Percentiles rank a stretch among this genome's conserved stretches.
Evolutionary conservation across 2,329 filamentous ascomycete genomes (phyloP).

Genomic region (Geoglossum cookeanum): DNA sequence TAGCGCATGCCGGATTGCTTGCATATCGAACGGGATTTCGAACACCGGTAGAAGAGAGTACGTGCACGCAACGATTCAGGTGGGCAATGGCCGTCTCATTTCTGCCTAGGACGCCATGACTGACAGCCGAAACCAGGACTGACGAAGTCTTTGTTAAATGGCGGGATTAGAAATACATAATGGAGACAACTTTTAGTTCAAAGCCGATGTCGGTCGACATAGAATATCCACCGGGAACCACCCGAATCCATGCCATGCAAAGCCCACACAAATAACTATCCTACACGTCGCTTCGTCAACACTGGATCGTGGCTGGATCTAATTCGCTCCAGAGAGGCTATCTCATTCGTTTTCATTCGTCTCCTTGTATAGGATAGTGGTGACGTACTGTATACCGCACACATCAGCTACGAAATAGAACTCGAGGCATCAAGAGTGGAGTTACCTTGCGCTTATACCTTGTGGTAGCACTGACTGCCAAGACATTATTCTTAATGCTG

Average conservation of each 20-base stretch:
- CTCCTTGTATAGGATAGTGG: slow-evolving; percentile 93
- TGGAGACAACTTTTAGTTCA: background rate
- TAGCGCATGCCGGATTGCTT: slow-evolving; percentile 82
- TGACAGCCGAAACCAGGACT: slow-evolving; percentile 1
- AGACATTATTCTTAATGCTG: slow-evolving; percentile 89
- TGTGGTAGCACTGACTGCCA: slow-evolving; percentile 93
- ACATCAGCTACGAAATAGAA: slow-evolving; percentile 10
- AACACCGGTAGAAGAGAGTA: slow-evolving; percentile 61
- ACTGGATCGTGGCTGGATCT: background rate
- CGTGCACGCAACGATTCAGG: slow-evolving; percentile 59
- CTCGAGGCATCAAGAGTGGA: background rate
- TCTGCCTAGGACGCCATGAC: background rate
- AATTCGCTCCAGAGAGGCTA: background rate
- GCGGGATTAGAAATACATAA: slow-evolving; percentile 4
- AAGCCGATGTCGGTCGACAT: no score
- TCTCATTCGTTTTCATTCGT: slow-evolving; percentile 29
- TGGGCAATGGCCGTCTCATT: background rate
- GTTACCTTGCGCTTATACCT: slow-evolving; percentile 84
- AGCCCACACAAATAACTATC: background rate
- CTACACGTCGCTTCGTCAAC: slow-evolving; percentile 1
- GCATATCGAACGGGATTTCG: slow-evolving; percentile 66
- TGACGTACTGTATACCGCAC: slow-evolving; percentile 53
- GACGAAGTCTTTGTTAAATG: slow-evolving; percentile 7
- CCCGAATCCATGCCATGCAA: background rate
- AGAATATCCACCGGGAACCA: background rate